These are phyloP conservation scores for Colletotrichum sp. DNA, from an alignment of 2,329 filamentous ascomycete genomes.

Conservation along the genomic window DNA sequence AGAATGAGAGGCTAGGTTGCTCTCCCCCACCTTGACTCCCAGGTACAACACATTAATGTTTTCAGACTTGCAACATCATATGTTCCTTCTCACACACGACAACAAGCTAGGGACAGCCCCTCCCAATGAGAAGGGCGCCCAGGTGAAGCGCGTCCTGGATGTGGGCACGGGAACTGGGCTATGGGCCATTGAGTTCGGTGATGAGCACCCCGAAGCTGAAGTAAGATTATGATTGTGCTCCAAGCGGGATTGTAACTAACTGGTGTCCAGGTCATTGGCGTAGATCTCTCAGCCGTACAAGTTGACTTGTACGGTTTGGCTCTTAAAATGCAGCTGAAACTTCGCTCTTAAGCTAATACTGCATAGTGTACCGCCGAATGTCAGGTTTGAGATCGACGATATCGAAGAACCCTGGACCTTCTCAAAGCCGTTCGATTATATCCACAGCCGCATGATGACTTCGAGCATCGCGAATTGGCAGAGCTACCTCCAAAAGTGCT, in stretches of 20 bases:
- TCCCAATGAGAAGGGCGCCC: neutral
- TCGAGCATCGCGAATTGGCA: slow-evolving; percentile 28
- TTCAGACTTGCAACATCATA: neutral
- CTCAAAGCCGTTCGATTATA: slow-evolving; percentile 33
- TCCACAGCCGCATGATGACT: slow-evolving; percentile 33
- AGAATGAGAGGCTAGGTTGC: neutral
- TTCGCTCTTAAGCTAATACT: too few species aligned
- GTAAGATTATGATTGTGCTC: too few species aligned
- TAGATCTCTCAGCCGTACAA: slow-evolving; percentile 36
- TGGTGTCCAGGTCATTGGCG: slow-evolving; percentile 19
- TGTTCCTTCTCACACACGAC: neutral
- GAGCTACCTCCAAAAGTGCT: slow-evolving; percentile 23
- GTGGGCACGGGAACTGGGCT: slow-evolving; percentile 33
- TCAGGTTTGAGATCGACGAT: slow-evolving; percentile 45
- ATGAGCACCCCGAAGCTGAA: slow-evolving; percentile 24
- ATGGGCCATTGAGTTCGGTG: slow-evolving; percentile 35
- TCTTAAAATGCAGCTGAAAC: rapidly evolving
- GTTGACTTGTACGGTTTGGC: slow-evolving; percentile 25
- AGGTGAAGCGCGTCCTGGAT: slow-evolving; percentile 26
- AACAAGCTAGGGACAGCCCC: neutral
- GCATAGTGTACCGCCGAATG: slow-evolving; percentile 35
- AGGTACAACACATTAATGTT: neutral
- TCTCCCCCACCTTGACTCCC: rapidly evolving
- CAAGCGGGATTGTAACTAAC: too few species aligned
- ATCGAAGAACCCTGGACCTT: slow-evolving; percentile 34